phyloP scores from a whole-genome alignment of 495 filamentous ascomycete genomes.

The Astrothelium macrocarpum region DNA sequence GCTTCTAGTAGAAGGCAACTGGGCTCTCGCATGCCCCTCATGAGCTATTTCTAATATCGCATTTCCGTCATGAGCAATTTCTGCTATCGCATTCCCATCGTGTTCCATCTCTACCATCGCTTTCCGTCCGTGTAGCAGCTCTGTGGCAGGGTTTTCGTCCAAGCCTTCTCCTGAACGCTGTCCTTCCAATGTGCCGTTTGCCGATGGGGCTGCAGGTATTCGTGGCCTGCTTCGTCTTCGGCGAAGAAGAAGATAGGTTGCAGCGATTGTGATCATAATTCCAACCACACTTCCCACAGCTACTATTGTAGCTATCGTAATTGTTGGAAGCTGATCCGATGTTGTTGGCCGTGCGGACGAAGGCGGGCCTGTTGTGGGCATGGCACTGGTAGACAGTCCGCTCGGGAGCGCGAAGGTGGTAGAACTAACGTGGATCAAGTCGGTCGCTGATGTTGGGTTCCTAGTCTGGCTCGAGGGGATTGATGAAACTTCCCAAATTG shows the following conservation, averaged over 20 bases:
- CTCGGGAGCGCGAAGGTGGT: no score
- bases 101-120: background rate
- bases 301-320: background rate
- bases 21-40: no score
- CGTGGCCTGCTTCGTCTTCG: background rate
- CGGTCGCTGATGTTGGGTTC: background rate
- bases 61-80: background rate
- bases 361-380: background rate
- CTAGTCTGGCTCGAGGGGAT: background rate
- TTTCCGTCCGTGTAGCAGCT: background rate
- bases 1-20: no score
- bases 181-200: background rate
- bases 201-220: background rate
- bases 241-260: background rate
- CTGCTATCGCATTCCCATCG: background rate
- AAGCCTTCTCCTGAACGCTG: background rate
- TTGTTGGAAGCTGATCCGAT: background rate
- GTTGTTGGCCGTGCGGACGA: background rate
- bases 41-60: background rate
- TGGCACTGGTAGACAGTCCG: background rate
- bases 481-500: background rate
- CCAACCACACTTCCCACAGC: background rate
- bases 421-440: no score
- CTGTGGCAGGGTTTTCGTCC: background rate
- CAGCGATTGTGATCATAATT: background rate